Evolutionary conservation across 495 filamentous ascomycete genomes (phyloP).

Genomic region (Penicillium verhagenii): DNA sequence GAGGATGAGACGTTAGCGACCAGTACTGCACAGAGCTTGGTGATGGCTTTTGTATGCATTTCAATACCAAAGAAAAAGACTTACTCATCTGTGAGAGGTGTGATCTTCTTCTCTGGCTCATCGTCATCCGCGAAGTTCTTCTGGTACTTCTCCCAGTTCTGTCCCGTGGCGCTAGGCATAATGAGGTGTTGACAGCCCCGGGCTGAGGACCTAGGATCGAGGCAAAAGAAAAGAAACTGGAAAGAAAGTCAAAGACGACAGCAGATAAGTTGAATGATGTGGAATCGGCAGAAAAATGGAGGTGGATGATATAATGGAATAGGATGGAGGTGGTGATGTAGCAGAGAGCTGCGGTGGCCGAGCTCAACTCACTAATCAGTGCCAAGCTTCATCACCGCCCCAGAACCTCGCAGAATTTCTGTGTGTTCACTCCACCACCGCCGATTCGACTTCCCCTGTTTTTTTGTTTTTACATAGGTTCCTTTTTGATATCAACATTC

Average conservation of each 20-base stretch:
- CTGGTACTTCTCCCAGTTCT: conserved; percentile 96
- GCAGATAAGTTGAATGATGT: neutral
- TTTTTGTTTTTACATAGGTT: conserved; percentile 28
- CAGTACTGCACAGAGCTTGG: conserved; percentile 5
- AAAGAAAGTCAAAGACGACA: conserved; percentile 1
- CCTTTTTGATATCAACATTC: conserved; percentile 32
- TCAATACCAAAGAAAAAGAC: conserved; percentile 28
- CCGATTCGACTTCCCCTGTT: conserved; percentile 24
- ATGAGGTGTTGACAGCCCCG: conserved; percentile 37
- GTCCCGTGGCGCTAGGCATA: conserved; percentile 90
- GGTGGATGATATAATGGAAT: conserved; percentile 15
- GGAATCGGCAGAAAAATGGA: conserved; percentile 14
- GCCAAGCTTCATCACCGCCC: conserved; percentile 52
- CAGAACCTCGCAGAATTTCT: conserved; percentile 57
- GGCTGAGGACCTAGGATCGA: conserved; percentile 19
- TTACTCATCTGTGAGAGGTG: conserved; percentile 91
- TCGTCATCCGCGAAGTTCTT: conserved; percentile 97
- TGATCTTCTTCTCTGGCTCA: conserved; percentile 98
- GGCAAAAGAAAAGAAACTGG: conserved; percentile 8
- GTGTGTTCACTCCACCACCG: conserved; percentile 35
- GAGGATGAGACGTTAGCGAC: conserved; percentile 27
- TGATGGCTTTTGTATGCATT: neutral
- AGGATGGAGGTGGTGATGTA: conserved; percentile 29
- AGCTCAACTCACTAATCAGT: conserved; percentile 44
- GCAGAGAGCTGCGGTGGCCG: conserved; percentile 32